Percentiles rank a stretch among this genome's conserved stretches.
Conservation (phyloP, 169 alveolate genomes). For the Cryptosporidium viatorum region DNA sequence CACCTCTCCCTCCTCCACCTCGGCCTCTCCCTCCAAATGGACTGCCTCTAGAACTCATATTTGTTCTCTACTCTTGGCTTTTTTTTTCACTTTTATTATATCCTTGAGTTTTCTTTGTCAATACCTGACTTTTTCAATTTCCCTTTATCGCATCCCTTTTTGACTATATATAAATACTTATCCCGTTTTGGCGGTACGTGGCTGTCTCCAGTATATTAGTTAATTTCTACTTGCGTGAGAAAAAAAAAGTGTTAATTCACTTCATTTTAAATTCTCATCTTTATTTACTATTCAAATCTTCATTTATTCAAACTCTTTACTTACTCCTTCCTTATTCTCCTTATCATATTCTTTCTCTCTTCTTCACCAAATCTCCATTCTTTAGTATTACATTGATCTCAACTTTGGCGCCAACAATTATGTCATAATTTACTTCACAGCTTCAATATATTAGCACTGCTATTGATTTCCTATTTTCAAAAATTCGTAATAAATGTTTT, state of each 20-base stretch:
- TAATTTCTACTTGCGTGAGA: neutral
- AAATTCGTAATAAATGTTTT: neutral
- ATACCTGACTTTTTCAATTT: constrained; percentile 53
- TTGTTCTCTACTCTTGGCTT: neutral
- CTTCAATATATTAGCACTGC: neutral
- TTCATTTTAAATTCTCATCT: neutral
- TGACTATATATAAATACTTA: neutral
- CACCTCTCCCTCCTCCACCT: constrained; percentile 80
- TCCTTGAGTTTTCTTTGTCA: constrained; percentile 44
- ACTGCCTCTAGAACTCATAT: constrained; percentile 76
- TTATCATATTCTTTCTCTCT: neutral
- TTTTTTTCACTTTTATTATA: neutral
- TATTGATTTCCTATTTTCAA: neutral
- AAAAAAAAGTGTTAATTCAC: neutral
- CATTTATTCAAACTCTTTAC: neutral
- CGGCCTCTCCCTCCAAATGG: constrained; percentile 80
- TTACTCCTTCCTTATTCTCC: neutral
- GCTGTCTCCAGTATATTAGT: constrained; percentile 55
- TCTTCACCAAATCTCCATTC: neutral
- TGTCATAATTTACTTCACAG: neutral
- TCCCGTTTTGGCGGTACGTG: constrained; percentile 67
- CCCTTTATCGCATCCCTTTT: constrained; percentile 6
- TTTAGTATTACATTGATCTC: neutral
- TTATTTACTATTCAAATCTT: neutral
- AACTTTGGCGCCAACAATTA: neutral